These are phyloP conservation scores for Arachnomyces sp. DNA, from an alignment of 2,329 filamentous ascomycete genomes.

Conservation along the genomic window DNA sequence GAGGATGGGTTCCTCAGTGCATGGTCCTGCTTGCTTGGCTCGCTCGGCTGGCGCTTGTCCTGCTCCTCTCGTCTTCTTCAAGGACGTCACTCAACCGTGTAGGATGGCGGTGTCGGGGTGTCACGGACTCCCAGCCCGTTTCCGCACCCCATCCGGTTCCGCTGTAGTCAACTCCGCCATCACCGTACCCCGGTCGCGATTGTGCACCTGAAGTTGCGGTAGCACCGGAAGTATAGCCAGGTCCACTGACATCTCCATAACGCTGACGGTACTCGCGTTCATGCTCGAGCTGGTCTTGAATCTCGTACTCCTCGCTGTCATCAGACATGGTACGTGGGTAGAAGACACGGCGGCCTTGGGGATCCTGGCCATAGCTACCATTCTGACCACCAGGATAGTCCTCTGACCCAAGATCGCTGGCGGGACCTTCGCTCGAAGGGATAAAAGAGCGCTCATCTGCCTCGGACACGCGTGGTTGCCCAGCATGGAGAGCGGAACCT, in stretches of 20 bases:
- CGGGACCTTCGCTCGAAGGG: conserved; percentile 35
- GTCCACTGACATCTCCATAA: conserved; percentile 31
- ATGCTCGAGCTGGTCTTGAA: conserved; percentile 41
- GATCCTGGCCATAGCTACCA: conserved; percentile 54
- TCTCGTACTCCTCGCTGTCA: conserved; percentile 48
- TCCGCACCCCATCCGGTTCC: conserved; percentile 58
- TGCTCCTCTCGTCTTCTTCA: conserved; percentile 71
- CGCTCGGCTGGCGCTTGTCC: conserved; percentile 58
- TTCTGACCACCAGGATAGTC: conserved; percentile 60
- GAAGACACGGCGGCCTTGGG: conserved; percentile 52
- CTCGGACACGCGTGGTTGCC: conserved; percentile 34
- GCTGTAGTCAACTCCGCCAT: conserved; percentile 51
- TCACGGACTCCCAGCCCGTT: conserved; percentile 66
- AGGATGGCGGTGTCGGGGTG: conserved; percentile 70
- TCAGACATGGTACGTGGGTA: conserved; percentile 43
- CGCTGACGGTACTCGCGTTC: conserved; percentile 40
- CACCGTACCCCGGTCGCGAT: conserved; percentile 23
- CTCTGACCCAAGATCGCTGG: conserved; percentile 58
- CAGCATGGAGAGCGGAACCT: conserved; percentile 23
- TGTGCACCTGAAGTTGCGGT: conserved; percentile 18
- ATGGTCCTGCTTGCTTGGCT: conserved; percentile 46
- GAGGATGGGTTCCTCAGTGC: conserved; percentile 15
- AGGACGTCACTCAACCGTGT: conserved; percentile 82
- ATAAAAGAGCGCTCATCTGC: conserved; percentile 42
- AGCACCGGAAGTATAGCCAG: conserved; percentile 19